phyloP scores from a whole-genome alignment of 1,284 basidiomycete species.

The Naganishia sp. region DNA sequence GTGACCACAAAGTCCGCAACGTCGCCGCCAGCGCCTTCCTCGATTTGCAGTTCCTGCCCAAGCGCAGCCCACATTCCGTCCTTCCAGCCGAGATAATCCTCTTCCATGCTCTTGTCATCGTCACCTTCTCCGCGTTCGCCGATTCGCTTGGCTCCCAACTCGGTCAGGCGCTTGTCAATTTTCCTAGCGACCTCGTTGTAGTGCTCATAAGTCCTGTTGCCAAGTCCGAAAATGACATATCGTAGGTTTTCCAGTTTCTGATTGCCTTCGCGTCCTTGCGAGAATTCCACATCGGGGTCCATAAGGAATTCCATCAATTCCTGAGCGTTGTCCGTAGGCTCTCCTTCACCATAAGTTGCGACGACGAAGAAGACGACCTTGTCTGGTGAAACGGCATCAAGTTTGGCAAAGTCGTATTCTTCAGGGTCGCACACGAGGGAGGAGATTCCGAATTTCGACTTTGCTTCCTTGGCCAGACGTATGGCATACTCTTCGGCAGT shows the following conservation, averaged over 20 bases:
- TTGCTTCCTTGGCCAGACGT: slow-evolving; percentile 89
- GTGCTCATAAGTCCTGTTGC: slow-evolving; percentile 94
- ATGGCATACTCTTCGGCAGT: slow-evolving; percentile 96
- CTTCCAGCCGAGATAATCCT: slow-evolving; percentile 99
- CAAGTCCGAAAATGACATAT: slow-evolving; percentile 92
- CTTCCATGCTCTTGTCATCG: slow-evolving; percentile 99
- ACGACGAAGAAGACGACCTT: slow-evolving; percentile 85
- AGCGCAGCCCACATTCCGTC: slow-evolving; percentile 94
- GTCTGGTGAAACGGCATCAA: slow-evolving; percentile 83
- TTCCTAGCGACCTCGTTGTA: slow-evolving; percentile 87
- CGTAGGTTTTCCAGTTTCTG: slow-evolving; percentile 81
- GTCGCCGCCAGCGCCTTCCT: slow-evolving; percentile 94
- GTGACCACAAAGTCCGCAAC: slow-evolving; percentile 90
- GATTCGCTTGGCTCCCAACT: slow-evolving; percentile 82
- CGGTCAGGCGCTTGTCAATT: slow-evolving; percentile 71
- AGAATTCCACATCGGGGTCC: slow-evolving; percentile 83
- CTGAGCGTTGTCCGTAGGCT: slow-evolving; percentile 98
- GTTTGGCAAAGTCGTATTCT: slow-evolving; percentile 95
- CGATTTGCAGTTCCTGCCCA: slow-evolving; percentile 75
- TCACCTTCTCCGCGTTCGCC: slow-evolving; percentile 94
- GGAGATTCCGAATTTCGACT: slow-evolving; percentile 86
- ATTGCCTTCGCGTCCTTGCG: slow-evolving; percentile 43
- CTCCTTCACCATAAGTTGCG: slow-evolving; percentile 98
- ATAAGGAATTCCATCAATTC: slow-evolving; percentile 87
- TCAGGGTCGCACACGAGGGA: slow-evolving; percentile 94